phyloP scores from a whole-genome alignment of 2,329 filamentous ascomycete genomes.

The Aspergillus uvarum region DNA sequence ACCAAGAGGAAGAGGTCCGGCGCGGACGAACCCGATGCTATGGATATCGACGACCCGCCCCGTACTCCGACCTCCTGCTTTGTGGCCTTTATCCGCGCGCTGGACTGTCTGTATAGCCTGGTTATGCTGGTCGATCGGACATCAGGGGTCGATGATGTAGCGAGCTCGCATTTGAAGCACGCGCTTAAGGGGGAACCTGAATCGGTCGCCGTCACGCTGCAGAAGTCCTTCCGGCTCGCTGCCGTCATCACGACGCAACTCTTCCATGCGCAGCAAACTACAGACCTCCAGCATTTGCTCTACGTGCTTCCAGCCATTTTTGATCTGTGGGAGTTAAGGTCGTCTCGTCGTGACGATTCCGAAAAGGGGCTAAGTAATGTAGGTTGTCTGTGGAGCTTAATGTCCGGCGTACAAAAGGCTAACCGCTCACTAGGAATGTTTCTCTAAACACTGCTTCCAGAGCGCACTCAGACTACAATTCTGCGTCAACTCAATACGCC shows the following conservation, averaged over 20 bases:
- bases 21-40: conserved; percentile 26
- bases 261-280: conserved; percentile 28
- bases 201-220: conserved; percentile 35
- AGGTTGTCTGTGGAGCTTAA: conserved; percentile 10
- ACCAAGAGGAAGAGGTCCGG: conserved; percentile 41
- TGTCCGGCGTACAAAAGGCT: conserved; percentile 8
- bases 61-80: conserved; percentile 34
- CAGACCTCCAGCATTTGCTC: conserved; percentile 36
- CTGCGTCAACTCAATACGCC: conserved; percentile 26
- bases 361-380: conserved; percentile 39
- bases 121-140: conserved; percentile 29
- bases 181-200: conserved; percentile 39
- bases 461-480: conserved; percentile 36
- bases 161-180: conserved; percentile 43
- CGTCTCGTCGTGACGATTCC: conserved; percentile 33
- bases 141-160: conserved; percentile 29
- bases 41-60: conserved; percentile 33
- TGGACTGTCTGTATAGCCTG: conserved; percentile 38
- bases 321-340: conserved; percentile 41
- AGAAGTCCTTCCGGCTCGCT: conserved; percentile 36
- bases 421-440: conserved; percentile 25
- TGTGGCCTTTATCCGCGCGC: conserved; percentile 32
- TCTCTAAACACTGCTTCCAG: conserved; percentile 36
- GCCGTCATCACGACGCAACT: conserved; percentile 33
- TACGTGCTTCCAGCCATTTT: conserved; percentile 35